Evolutionary conservation across 2,329 filamentous ascomycete species (phyloP).

Genomic region (Podosphaera xanthii): DNA sequence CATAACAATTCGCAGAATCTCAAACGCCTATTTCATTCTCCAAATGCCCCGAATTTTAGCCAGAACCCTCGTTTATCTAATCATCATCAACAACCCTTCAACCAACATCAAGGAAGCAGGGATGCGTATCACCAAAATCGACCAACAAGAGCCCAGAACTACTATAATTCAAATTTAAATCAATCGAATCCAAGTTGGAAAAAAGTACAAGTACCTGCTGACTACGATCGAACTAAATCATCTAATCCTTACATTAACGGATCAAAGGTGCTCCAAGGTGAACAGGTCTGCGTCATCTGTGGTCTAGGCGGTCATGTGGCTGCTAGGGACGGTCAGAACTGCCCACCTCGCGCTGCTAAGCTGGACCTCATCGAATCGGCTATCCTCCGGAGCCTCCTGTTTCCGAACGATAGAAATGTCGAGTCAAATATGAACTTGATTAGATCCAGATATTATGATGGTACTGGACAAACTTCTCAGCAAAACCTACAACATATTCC

Average conservation of each 20-base stretch:
- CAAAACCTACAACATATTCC: background rate
- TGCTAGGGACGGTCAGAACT: background rate
- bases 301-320: background rate
- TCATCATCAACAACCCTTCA: too few relatives aligned
- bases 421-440: background rate
- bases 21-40: too few relatives aligned
- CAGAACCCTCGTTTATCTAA: too few relatives aligned
- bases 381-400: background rate
- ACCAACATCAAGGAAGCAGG: too few relatives aligned
- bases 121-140: too few relatives aligned
- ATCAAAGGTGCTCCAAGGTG: background rate
- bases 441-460: background rate
- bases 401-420: background rate
- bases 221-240: background rate
- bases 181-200: background rate
- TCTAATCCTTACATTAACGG: background rate
- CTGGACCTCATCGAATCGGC: background rate
- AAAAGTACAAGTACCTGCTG: background rate
- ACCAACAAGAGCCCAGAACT: too few relatives aligned
- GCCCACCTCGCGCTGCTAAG: background rate
- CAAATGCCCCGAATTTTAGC: too few relatives aligned
- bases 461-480: background rate
- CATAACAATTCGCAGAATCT: too few relatives aligned
- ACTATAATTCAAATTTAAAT: too few relatives aligned
- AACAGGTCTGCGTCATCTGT: background rate